phyloP scores from a whole-genome alignment of 2,329 filamentous ascomycete species.

The Pseudogymnoascus sp. region DNA sequence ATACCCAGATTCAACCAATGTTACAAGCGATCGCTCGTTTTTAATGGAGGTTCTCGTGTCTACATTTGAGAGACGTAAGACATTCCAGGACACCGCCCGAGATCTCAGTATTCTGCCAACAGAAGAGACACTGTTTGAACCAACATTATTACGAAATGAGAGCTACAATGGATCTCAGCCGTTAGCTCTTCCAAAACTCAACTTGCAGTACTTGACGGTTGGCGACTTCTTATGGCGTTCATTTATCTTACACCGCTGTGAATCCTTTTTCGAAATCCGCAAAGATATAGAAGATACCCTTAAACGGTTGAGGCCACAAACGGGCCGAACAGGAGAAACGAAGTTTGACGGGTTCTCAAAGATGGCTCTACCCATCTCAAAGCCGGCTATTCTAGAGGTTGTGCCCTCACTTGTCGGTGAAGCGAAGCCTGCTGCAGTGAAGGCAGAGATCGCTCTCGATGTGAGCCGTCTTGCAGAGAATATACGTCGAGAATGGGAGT shows the following conservation, averaged over 20 bases:
- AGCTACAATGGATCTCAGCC: slow-evolving; percentile 80
- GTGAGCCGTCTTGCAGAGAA: slow-evolving; percentile 70
- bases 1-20: slow-evolving; percentile 66
- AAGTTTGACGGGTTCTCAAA: slow-evolving; percentile 78
- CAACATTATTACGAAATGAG: slow-evolving; percentile 71
- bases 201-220: slow-evolving; percentile 88
- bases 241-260: slow-evolving; percentile 78
- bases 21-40: slow-evolving; percentile 58
- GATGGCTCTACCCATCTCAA: slow-evolving; percentile 83
- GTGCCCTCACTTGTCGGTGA: slow-evolving; percentile 77
- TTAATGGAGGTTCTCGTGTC: slow-evolving; percentile 66
- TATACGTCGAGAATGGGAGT: slow-evolving; percentile 82
- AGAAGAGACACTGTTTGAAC: slow-evolving; percentile 73
- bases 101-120: slow-evolving; percentile 75
- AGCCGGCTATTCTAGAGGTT: slow-evolving; percentile 80
- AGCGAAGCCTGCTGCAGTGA: slow-evolving; percentile 72
- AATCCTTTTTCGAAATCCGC: slow-evolving; percentile 88
- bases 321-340: slow-evolving; percentile 55
- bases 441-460: slow-evolving; percentile 79
- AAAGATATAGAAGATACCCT: slow-evolving; percentile 82
- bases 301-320: slow-evolving; percentile 67
- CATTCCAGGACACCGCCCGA: slow-evolving; percentile 73
- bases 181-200: slow-evolving; percentile 86
- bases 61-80: slow-evolving; percentile 67
- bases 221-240: slow-evolving; percentile 97